Percentiles rank a stretch among this genome's conserved stretches.
phyloP scores from a whole-genome alignment of 345 rosid genomes.

The Corymbia maculata region DNA sequence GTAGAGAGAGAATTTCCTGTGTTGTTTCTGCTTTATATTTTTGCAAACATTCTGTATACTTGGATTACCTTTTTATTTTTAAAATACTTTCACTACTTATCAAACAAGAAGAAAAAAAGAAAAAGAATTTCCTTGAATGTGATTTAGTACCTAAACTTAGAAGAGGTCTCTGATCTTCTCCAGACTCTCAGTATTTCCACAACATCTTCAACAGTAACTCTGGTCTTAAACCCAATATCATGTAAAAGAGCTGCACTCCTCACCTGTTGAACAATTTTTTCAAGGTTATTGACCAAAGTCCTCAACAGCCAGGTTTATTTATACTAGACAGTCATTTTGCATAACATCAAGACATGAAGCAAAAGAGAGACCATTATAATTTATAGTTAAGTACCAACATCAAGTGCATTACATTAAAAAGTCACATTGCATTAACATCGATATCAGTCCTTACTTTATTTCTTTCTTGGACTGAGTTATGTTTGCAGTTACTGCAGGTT shows the following conservation, averaged over 20 bases:
- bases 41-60: not conserved
- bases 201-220: slow-evolving; percentile 51
- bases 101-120: not conserved
- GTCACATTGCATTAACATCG: not conserved
- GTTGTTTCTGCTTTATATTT: not conserved
- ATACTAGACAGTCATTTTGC: not conserved
- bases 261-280: slow-evolving; percentile 27
- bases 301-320: not conserved
- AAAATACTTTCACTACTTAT: not conserved
- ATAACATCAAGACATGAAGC: not conserved
- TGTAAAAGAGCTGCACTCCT: slow-evolving; percentile 43
- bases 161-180: slow-evolving; percentile 40
- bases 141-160: slow-evolving; percentile 60
- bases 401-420: not conserved
- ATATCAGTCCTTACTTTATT: not conserved
- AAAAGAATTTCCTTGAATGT: not conserved
- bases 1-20: not conserved
- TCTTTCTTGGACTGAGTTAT: not conserved
- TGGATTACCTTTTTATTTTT: not conserved
- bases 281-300: not conserved
- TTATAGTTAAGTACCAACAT: not conserved
- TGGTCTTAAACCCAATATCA: slow-evolving; percentile 68
- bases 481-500: not conserved
- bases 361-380: not conserved
- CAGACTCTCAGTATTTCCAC: slow-evolving; percentile 44